phyloP scores from a whole-genome alignment of 139 green algal species.

The Chlorella vulgaris region DNA sequence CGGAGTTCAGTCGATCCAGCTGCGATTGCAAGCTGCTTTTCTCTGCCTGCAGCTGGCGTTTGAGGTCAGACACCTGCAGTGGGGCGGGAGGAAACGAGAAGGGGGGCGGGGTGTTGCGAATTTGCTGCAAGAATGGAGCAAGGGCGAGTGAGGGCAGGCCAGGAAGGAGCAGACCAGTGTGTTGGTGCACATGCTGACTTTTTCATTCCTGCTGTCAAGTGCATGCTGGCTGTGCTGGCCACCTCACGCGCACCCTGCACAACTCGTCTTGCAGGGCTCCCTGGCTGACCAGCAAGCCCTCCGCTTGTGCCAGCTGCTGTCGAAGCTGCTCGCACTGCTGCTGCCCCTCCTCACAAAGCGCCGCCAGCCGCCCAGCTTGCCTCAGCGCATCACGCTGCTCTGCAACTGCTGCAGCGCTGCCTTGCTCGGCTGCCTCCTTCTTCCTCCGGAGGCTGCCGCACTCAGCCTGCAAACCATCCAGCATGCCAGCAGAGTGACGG shows the following conservation, averaged over 20 bases:
- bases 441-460: background rate
- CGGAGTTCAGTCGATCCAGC: background rate
- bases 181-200: too few species aligned
- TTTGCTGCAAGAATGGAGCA: too few species aligned
- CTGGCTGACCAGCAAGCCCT: slow-evolving; percentile 1
- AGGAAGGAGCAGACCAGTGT: background rate
- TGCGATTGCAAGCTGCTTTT: background rate
- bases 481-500: background rate
- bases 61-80: slow-evolving; percentile 6
- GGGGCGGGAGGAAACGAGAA: background rate
- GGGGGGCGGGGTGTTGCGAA: background rate
- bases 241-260: background rate
- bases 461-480: background rate
- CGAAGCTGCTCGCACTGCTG: slow-evolving; percentile 2
- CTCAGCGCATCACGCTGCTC: slow-evolving; percentile 28
- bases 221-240: too few species aligned
- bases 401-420: background rate
- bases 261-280: background rate
- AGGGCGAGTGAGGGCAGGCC: too few species aligned
- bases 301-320: slow-evolving; percentile 11
- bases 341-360: slow-evolving; percentile 26
- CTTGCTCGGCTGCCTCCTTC: background rate
- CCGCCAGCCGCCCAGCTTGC: slow-evolving; percentile 31
- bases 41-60: slow-evolving; percentile 3
- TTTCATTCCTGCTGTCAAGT: too few species aligned